These are phyloP conservation scores for Trichoderma endophyticum DNA, from an alignment of 2,329 filamentous ascomycete species.

Conservation along the genomic window DNA sequence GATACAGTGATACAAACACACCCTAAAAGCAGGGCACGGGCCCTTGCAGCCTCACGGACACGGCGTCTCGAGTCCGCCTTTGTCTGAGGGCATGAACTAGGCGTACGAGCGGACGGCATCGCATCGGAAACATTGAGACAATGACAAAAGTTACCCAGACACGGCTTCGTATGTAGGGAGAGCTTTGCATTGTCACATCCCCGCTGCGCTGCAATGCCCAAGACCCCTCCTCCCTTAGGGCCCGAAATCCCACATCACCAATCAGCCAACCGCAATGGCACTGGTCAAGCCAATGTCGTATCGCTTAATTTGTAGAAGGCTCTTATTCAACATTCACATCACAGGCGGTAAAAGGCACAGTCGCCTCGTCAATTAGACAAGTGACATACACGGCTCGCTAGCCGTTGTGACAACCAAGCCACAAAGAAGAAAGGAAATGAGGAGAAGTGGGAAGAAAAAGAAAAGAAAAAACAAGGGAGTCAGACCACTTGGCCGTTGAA, in stretches of 20 bases:
- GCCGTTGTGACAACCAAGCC: background rate
- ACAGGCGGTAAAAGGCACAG: background rate
- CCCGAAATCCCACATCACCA: background rate
- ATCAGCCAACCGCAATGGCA: background rate
- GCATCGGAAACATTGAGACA: background rate
- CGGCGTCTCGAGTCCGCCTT: background rate
- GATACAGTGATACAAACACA: background rate
- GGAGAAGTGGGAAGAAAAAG: background rate
- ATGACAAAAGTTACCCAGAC: background rate
- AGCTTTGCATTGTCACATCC: background rate
- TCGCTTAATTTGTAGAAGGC: background rate
- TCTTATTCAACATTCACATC: background rate
- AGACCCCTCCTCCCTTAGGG: background rate
- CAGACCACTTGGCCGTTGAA: background rate
- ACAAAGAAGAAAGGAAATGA: background rate
- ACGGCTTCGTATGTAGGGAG: background rate
- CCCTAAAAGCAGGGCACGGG: constrained; percentile 8
- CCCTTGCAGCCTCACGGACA: constrained; percentile 11
- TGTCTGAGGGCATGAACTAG: background rate
- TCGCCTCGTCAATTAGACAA: background rate
- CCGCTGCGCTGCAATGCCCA: constrained; percentile 2
- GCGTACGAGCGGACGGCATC: background rate
- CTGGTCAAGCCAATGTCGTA: background rate
- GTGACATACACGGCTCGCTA: background rate
- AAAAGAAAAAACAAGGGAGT: background rate